Evolutionary conservation across 768 basidiomycete genomes (phyloP).

Genomic region (Kwoniella sp.): DNA sequence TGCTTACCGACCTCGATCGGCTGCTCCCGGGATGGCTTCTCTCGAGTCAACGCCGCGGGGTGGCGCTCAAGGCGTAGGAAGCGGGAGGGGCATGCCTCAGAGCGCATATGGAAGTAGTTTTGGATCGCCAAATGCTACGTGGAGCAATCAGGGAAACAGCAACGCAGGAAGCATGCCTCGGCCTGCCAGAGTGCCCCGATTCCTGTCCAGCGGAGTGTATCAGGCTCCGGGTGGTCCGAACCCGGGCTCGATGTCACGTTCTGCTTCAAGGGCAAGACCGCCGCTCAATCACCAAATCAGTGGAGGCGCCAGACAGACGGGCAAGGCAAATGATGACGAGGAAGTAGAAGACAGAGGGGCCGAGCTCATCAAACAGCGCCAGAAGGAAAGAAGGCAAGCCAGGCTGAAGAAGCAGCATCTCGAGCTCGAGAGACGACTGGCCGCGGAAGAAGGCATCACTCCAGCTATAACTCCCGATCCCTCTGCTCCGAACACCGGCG

Average conservation of each 20-base stretch:
- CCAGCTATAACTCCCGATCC: conserved; percentile 19
- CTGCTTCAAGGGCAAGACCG: conserved; percentile 40
- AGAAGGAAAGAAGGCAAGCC: conserved; percentile 52
- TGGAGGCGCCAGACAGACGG: conserved; percentile 3
- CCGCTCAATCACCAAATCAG: conserved; percentile 18
- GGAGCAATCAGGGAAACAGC: conserved; percentile 6
- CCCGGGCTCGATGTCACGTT: conserved; percentile 38
- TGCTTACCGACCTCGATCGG: conserved; percentile 11
- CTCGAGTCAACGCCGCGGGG: conserved; percentile 24
- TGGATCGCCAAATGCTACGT: conserved; percentile 34
- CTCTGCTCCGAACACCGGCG: conserved; percentile 26
- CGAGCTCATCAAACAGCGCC: conserved; percentile 57
- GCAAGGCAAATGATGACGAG: conserved; percentile 47
- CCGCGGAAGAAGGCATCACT: conserved; percentile 22
- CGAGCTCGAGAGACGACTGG: conserved; percentile 34
- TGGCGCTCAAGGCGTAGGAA: conserved; percentile 1
- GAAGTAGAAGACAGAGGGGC: conserved; percentile 57
- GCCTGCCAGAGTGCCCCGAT: conserved; percentile 25
- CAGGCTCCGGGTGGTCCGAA: conserved; percentile 3
- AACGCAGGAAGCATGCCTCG: conserved; percentile 31
- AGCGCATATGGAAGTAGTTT: conserved; percentile 37
- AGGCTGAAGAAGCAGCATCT: conserved; percentile 39
- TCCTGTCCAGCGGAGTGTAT: conserved; percentile 21
- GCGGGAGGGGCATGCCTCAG: conserved; percentile 24
- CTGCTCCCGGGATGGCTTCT: conserved; percentile 8